These are phyloP conservation scores for Ophiostoma triangulosporum DNA, from an alignment of 2,329 filamentous ascomycete species.

Conservation along the genomic window DNA sequence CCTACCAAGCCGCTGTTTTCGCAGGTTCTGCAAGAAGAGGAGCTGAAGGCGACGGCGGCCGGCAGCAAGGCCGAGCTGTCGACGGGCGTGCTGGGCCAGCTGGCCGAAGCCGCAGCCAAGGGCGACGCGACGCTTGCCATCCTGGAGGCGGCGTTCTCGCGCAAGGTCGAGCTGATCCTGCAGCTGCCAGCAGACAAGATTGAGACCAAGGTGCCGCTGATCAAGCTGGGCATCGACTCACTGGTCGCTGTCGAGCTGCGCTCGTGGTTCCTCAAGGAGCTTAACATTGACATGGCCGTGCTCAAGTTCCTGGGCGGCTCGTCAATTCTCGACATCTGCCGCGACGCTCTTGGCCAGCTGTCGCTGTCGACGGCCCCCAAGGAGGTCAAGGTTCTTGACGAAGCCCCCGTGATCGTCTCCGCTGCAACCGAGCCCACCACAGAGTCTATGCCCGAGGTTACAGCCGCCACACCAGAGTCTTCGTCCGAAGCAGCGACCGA, in stretches of 20 bases:
- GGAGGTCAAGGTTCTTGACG: background rate
- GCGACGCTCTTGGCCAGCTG: slow-evolving; percentile 9
- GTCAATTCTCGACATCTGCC: slow-evolving; percentile 10
- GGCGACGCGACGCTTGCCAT: slow-evolving; percentile 6
- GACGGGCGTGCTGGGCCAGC: slow-evolving; percentile 4
- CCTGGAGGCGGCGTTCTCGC: slow-evolving; percentile 7
- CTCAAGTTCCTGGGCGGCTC: slow-evolving; percentile 24
- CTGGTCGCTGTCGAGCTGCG: slow-evolving; percentile 31
- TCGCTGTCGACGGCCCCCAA: background rate
- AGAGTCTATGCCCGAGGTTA: background rate
- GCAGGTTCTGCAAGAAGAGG: slow-evolving; percentile 6
- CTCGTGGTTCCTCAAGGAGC: slow-evolving; percentile 26
- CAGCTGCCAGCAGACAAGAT: slow-evolving; percentile 7
- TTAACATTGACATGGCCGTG: slow-evolving; percentile 22
- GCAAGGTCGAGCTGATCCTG: slow-evolving; percentile 11
- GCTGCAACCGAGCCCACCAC: background rate
- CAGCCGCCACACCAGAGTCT: background rate
- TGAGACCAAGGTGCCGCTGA: slow-evolving; percentile 15
- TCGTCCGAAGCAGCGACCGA: background rate
- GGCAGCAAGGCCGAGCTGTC: slow-evolving; percentile 7
- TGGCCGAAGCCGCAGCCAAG: slow-evolving; percentile 1
- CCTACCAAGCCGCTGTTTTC: slow-evolving; percentile 6
- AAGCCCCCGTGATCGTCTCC: background rate
- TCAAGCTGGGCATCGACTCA: slow-evolving; percentile 26
- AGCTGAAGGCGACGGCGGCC: background rate